phyloP scores from a whole-genome alignment of 345 rosid genomes.

The Citrus mangshanensis region DNA sequence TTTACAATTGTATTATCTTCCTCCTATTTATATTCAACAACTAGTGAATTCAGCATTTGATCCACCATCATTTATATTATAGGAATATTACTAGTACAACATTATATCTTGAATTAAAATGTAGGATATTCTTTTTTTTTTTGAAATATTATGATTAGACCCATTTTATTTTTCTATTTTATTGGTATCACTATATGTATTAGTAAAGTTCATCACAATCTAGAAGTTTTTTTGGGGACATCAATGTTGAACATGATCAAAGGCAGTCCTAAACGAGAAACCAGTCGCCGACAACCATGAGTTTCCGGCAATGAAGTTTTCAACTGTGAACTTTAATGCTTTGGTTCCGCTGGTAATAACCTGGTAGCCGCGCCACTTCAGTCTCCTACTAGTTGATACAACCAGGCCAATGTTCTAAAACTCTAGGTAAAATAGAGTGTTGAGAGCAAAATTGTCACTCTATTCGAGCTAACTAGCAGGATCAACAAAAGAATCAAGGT shows the following conservation, averaged over 20 bases:
- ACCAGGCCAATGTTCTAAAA: slow-evolving; percentile 64
- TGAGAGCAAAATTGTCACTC: slow-evolving; percentile 65
- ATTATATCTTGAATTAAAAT: too few species aligned
- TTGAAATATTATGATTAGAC: too few species aligned
- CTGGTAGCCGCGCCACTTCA: slow-evolving; percentile 64
- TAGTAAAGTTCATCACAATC: too few species aligned
- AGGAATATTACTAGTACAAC: too few species aligned
- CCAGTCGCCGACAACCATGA: slow-evolving; percentile 75
- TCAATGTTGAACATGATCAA: slow-evolving; percentile 20
- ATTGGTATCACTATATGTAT: too few species aligned
- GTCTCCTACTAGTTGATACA: slow-evolving; percentile 53
- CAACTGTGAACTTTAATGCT: slow-evolving; percentile 64
- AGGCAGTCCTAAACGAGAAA: slow-evolving; percentile 59
- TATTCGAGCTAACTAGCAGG: slow-evolving; percentile 79
- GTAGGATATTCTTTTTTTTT: too few species aligned
- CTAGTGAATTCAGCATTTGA: too few species aligned
- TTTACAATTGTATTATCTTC: too few species aligned
- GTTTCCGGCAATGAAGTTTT: slow-evolving; percentile 62
- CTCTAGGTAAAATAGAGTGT: slow-evolving; percentile 73
- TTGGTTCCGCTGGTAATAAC: slow-evolving; percentile 53
- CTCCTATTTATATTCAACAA: too few species aligned
- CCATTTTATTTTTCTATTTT: too few species aligned
- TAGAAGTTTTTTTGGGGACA: too few species aligned
- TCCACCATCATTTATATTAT: too few species aligned
- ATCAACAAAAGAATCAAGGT: slow-evolving; percentile 59